Base-by-base conservation (phyloP, 306 rosid genomes). In the Citrullus amarus region DNA sequence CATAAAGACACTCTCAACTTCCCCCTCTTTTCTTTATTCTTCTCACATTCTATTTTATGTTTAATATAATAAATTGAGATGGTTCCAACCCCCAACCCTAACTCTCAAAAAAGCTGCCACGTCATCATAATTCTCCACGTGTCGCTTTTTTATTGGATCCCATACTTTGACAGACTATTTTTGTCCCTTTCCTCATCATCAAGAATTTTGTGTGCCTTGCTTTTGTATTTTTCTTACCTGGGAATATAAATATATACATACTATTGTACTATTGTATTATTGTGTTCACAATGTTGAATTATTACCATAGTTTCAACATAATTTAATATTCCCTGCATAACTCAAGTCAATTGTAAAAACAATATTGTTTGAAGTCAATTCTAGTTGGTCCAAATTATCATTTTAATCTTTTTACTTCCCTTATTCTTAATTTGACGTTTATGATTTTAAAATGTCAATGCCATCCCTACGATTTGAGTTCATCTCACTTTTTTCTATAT, bases 1-100 rank as follows among this genome's bases (percentile, higher is more conserved):
- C 93, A 81, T 85, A 80, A 91, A 89, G 88, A 36, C 86, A 76
- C 81, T 84, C 88, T 15, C 76, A 83, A 83, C 88, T 81, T 28
- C 77, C 36, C 68, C 77, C 58, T 7, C 32, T 12, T 63, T 63
- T 83, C 69, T 81, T 81, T 75, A 6, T 16, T 79, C 85, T 6
- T 70, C 79, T 82, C 79, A 72, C 83, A 80, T 83, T 86, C 57
- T 70, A 63, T 39, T 15, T 66, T 10, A 68, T 68, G 25, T 41
- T 46, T 28, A 25, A 44, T 20, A 44, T 69, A 69, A 69, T 70
- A 70, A 25, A 46, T 69, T 69, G 28, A 69, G 9, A 69, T 69
- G 36, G 10, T 44, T 69, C 18, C 56, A 69, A 43, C 55, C 43
- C 53, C 75, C 55, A 69, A 22, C 30, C 73, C 36, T n/a, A 69